These are phyloP conservation scores for Camellia japonica DNA, from an alignment of 148 eudicot genomes.

Conservation along the genomic window DNA sequence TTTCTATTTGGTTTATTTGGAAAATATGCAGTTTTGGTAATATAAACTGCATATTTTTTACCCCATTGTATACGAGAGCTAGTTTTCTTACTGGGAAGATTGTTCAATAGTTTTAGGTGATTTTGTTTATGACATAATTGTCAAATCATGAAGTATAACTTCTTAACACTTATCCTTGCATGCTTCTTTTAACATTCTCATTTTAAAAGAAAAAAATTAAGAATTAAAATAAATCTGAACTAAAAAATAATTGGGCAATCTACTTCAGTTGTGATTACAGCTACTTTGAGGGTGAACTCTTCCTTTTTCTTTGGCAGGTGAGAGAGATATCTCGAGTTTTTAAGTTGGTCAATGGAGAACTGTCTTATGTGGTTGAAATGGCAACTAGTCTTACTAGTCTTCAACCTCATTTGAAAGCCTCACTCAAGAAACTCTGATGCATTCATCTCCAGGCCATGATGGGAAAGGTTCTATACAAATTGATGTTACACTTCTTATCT, in stretches of 20 bases:
- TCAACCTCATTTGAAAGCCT: conserved; percentile 47
- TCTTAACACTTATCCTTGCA: too few species aligned
- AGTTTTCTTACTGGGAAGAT: not conserved
- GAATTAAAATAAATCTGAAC: not conserved
- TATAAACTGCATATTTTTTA: too few species aligned
- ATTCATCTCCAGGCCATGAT: not conserved
- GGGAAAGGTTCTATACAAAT: too few species aligned
- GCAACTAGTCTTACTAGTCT: conserved; percentile 33
- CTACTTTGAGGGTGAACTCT: not conserved
- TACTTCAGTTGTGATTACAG: not conserved
- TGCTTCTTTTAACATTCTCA: not conserved
- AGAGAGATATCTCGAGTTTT: conserved; percentile 44
- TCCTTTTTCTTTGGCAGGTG: conserved; percentile 33
- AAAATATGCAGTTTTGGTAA: too few species aligned
- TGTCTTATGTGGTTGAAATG: conserved; percentile 47
- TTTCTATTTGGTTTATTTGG: not conserved
- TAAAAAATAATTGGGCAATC: not conserved
- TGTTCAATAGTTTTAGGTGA: not conserved
- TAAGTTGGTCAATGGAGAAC: conserved; percentile 37
- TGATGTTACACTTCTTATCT: too few species aligned
- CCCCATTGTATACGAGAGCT: not conserved
- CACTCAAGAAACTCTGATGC: conserved; percentile 41
- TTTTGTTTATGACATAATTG: not conserved
- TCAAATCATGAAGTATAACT: too few species aligned
- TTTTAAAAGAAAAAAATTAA: not conserved